Conservation (phyloP, 305 asterid species). For the Ilex paraguariensis region DNA sequence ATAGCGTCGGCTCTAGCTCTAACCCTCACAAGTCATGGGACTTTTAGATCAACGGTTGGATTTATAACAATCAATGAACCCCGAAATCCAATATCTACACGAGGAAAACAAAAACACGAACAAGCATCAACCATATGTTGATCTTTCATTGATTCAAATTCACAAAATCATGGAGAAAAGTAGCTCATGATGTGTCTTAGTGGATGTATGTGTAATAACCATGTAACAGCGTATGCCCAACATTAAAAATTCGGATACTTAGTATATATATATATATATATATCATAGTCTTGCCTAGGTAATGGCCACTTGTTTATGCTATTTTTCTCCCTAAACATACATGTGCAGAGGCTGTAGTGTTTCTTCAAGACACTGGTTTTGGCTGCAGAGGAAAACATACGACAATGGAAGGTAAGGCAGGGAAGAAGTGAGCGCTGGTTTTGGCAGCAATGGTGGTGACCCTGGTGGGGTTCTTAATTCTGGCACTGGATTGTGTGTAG, state of each 20-base stretch:
- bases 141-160: not conserved
- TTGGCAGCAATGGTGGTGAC: constrained; percentile 9
- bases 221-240: not conserved
- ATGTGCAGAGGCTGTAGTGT: not conserved
- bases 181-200: not conserved
- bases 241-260: not conserved
- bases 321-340: constrained; percentile 1
- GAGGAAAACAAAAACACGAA: constrained; percentile 1
- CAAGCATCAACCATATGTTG: not conserved
- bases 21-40: too few relatives aligned
- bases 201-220: not conserved
- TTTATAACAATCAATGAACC: too few relatives aligned
- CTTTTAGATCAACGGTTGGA: too few relatives aligned
- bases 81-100: constrained; percentile 8
- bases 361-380: not conserved
- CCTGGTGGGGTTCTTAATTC: constrained; percentile 15
- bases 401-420: constrained; percentile 14
- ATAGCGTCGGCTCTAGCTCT: too few relatives aligned
- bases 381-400: not conserved
- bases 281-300: too few relatives aligned
- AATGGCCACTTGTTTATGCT: not conserved
- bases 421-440: constrained; percentile 3
- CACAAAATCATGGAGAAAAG: not conserved
- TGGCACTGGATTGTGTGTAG: constrained; percentile 32
- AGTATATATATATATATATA: not conserved